Evolutionary conservation across 306 rosid genomes (phyloP).

Genomic region (Acacia acuminata): DNA sequence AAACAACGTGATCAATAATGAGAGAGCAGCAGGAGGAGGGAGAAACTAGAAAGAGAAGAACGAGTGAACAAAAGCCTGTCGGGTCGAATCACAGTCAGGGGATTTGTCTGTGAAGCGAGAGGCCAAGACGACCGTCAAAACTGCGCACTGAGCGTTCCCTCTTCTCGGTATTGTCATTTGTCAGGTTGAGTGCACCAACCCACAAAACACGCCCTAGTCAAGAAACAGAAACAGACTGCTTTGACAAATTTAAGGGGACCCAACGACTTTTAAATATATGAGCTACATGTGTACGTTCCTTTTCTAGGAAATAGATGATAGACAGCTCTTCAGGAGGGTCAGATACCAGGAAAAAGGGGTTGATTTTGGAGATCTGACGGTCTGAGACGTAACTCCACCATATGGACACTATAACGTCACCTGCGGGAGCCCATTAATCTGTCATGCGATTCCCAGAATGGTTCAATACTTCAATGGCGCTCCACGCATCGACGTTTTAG

Average conservation of each 20-base stretch:
- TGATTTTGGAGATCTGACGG: not conserved
- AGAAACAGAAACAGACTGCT: not conserved
- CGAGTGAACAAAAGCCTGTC: not conserved
- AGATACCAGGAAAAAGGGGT: not conserved
- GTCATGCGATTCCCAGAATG: not conserved
- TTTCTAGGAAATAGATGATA: not conserved
- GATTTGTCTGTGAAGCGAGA: not conserved
- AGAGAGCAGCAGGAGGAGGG: not conserved
- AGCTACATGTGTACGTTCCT: not conserved
- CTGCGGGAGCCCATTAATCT: not conserved
- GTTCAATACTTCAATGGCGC: no score
- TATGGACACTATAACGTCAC: not conserved
- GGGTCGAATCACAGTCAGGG: slow-evolving; percentile 1
- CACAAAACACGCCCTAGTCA: not conserved
- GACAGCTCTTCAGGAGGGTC: not conserved
- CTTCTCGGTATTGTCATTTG: not conserved
- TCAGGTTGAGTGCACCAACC: not conserved
- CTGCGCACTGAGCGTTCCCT: not conserved
- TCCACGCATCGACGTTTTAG: not conserved
- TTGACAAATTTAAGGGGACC: not conserved
- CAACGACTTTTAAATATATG: not conserved
- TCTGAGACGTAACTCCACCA: not conserved
- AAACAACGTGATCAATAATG: not conserved
- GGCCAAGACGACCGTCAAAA: not conserved
- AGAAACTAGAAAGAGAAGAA: not conserved